Percentiles rank a stretch among this genome's conserved stretches.
Conservation (phyloP, 192 early-diverging fungal genomes). For the Paraglomus occultum region DNA sequence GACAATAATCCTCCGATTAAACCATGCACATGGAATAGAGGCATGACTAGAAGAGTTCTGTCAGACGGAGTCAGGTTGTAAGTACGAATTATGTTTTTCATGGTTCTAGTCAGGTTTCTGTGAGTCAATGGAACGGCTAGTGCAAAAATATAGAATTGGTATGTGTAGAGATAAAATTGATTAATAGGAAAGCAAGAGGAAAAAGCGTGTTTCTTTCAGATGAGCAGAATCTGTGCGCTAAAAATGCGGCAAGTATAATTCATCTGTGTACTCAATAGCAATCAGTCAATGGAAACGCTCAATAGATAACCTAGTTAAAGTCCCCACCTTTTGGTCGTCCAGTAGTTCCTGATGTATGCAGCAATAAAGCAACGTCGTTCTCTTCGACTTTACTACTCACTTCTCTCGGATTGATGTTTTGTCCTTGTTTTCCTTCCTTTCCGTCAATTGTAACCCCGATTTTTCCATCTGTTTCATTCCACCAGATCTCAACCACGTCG, state of each 20-base stretch:
- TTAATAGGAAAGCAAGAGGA: no score
- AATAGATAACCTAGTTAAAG: not conserved
- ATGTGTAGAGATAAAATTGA: constrained; percentile 13
- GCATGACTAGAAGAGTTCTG: constrained; percentile 76
- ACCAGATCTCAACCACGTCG: constrained; percentile 56
- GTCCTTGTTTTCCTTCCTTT: constrained; percentile 1
- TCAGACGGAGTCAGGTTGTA: constrained; percentile 61
- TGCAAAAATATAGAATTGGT: not conserved
- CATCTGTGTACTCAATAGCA: no score
- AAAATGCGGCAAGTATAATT: no score
- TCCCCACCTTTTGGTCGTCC: constrained; percentile 64
- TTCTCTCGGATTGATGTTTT: constrained; percentile 6
- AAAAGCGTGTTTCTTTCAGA: no score
- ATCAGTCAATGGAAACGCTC: no score
- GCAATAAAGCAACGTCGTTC: constrained; percentile 65
- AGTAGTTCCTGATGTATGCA: constrained; percentile 83
- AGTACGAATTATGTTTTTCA: constrained; percentile 72
- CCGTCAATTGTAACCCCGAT: constrained; percentile 19
- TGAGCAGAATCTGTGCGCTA: no score
- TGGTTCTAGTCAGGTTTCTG: constrained; percentile 65
- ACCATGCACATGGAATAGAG: constrained; percentile 86
- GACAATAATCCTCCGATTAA: constrained; percentile 73
- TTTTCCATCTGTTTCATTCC: constrained; percentile 38
- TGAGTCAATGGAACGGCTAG: constrained; percentile 83
- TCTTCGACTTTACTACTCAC: constrained; percentile 36